phyloP scores from a whole-genome alignment of 345 rosid genomes.

The Acer saccharum region DNA sequence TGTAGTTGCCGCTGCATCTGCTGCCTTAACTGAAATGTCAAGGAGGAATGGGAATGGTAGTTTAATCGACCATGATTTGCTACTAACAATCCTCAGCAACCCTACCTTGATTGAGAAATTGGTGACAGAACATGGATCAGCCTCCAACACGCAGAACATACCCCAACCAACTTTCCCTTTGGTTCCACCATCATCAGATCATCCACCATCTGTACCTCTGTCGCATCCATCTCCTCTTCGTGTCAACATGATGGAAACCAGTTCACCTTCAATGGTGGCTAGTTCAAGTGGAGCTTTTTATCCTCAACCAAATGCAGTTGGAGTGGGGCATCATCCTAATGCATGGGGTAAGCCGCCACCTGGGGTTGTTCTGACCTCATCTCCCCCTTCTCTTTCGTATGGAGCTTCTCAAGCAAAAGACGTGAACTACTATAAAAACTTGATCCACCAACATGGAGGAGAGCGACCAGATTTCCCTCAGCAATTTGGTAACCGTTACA shows the following conservation, averaged over 20 bases:
- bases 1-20: conserved; percentile 63
- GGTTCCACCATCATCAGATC: conserved; percentile 24
- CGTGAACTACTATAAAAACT: conserved; percentile 79
- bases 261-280: conserved; percentile 31
- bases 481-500: conserved; percentile 45
- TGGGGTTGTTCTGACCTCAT: conserved; percentile 33
- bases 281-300: conserved; percentile 52
- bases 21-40: conserved; percentile 67
- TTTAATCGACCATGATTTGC: conserved; percentile 79
- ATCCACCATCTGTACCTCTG: conserved; percentile 23
- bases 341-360: conserved; percentile 37
- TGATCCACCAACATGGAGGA: conserved; percentile 98
- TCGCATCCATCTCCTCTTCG: conserved; percentile 40
- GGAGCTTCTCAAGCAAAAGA: conserved; percentile 62
- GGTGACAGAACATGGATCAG: conserved; percentile 51
- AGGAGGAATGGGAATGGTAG: conserved; percentile 64
- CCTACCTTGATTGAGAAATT: conserved; percentile 78
- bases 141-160: conserved; percentile 39
- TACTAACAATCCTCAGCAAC: conserved; percentile 75
- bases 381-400: conserved; percentile 36
- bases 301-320: conserved; percentile 45
- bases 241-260: conserved; percentile 43
- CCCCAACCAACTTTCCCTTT: conserved; percentile 28
- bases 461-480: conserved; percentile 73
- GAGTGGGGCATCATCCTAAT: conserved; percentile 28